A percentile compares a stretch with the other conserved stretches of the same genome.
These are phyloP conservation scores for Magnusiomyces paraingens DNA, from an alignment of 1,139 yeast species.

Conservation along the genomic window DNA sequence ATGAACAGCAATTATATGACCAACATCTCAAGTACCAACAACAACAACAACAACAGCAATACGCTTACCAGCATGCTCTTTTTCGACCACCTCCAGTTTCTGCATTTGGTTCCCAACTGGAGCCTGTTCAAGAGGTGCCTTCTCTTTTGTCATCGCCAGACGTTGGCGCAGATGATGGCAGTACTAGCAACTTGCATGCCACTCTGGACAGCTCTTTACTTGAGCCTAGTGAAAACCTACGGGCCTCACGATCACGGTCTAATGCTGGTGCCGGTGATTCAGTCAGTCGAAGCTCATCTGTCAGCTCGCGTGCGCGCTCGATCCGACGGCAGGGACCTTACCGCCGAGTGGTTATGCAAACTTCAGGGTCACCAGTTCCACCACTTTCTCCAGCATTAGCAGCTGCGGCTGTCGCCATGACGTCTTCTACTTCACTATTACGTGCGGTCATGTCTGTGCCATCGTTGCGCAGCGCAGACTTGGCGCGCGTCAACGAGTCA, in stretches of 20 bases:
- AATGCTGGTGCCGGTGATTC: neutral
- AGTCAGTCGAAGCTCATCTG: neutral
- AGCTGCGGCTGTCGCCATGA: neutral
- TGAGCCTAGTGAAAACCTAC: no score
- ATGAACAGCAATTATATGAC: constrained; percentile 19
- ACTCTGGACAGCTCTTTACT: neutral
- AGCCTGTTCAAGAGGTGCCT: constrained; percentile 6
- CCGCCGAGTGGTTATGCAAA: neutral
- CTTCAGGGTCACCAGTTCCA: neutral
- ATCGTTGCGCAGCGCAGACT: neutral
- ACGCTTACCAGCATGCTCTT: neutral
- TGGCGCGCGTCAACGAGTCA: neutral
- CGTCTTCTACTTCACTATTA: neutral
- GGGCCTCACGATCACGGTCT: no score
- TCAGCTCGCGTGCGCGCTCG: neutral
- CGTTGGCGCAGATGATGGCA: neutral
- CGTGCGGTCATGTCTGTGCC: neutral
- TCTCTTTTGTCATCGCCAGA: neutral
- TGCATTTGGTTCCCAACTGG: neutral
- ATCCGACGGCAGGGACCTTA: neutral
- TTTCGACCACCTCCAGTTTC: neutral
- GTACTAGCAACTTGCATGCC: neutral
- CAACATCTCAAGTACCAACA: constrained; percentile 22
- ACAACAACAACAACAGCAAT: constrained; percentile 20
- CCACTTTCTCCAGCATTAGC: neutral